phyloP scores from a whole-genome alignment of 495 filamentous ascomycete species.

The Neurospora terricola region DNA sequence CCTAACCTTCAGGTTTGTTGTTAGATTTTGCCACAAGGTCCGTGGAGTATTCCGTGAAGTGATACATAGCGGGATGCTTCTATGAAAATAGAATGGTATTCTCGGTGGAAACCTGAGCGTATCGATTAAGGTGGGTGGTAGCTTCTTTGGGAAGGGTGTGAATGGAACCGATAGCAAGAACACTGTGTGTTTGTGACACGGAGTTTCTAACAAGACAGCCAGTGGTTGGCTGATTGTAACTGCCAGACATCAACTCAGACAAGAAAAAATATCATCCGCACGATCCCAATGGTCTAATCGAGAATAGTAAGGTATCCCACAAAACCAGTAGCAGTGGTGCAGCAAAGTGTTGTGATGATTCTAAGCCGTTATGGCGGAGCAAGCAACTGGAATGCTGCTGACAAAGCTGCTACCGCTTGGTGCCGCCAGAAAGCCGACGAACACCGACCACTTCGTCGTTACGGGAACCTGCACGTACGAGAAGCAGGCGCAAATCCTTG shows the following conservation, averaged over 20 bases:
- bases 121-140: neutral
- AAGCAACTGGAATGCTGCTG: neutral
- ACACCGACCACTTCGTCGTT: neutral
- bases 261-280: neutral
- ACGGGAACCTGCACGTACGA: neutral
- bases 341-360: neutral
- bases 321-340: neutral
- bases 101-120: neutral
- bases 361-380: neutral
- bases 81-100: neutral
- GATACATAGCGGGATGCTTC: too few species aligned
- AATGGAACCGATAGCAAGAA: neutral
- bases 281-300: neutral
- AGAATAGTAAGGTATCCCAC: neutral
- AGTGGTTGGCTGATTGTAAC: neutral
- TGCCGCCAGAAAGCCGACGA: neutral
- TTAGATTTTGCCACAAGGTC: neutral
- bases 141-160: neutral
- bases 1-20: neutral
- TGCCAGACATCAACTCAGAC: neutral
- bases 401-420: neutral
- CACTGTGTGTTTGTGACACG: neutral
- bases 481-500: neutral
- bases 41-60: neutral
- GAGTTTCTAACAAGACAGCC: neutral